Evolutionary conservation across 345 rosid genomes (phyloP), one percentile per base, ranked within the genome.

Genomic region (Mallotus nudiflorus): DNA sequence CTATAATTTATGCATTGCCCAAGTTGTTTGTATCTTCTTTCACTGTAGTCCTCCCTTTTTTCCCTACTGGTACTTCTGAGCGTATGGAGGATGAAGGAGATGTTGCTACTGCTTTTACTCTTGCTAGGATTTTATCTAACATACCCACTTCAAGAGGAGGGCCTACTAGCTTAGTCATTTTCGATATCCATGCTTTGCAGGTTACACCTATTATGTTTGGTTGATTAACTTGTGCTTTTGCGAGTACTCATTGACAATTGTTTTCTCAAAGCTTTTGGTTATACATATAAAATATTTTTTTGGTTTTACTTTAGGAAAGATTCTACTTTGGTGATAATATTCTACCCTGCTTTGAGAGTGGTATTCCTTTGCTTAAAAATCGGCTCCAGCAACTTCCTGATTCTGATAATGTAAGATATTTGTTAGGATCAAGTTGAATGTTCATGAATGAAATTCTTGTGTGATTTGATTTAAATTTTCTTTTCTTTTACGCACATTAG

Each of bases 51-150:
- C 96, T 95, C 37, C 99, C 99, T 0, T 95, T 95, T 67, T 95
- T 95, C 62, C 99, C 99, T 5, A 95, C 97, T 4, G 99, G 99
- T 15, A 95, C 99, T 44, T 95, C 93, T 0, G 99, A 95, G 85
- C 86, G 97, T 25, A 95, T 95, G 99, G 99, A 95, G 77, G 99
- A 95, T 3, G 99, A 95, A 75, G 99, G 99, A 44, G 97, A 92
- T 61, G 93, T 90, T 6, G 97, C 97, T 0, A 95, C 99, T 11
- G 99, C 99, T 67, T 95, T 91, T 66, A 95, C 99, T 68, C 97
- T 95, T 9, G 97, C 99, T 6, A 87, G 99, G 82, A 95, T 90
- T 63, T 82, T 95, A 75, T 91, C 99, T 0, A 83, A 90, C 53
- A 91, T 90, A 72, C 99, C 97, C 0, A 75, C 87, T 69, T 86